Percentiles rank a stretch among this genome's conserved stretches.
Conservation (phyloP, 2,329 filamentous ascomycete genomes). For the Phoma sp. region DNA sequence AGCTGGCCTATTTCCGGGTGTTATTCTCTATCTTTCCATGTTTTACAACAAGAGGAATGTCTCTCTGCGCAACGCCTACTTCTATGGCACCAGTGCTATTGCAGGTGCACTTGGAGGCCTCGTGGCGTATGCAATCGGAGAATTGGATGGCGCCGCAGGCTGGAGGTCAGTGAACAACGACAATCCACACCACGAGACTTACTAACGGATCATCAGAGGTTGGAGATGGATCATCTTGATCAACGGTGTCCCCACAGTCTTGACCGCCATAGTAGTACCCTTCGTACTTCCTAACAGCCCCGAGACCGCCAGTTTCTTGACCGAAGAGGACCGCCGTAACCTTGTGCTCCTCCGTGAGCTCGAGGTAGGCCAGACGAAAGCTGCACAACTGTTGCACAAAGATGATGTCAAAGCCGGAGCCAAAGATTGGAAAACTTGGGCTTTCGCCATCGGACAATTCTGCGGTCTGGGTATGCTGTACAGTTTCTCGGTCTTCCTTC, state of each 20-base stretch:
- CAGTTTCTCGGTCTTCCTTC: slow-evolving; percentile 39
- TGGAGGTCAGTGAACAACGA: slow-evolving; percentile 12
- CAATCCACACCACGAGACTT: not conserved
- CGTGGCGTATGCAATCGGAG: slow-evolving; percentile 38
- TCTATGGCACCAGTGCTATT: slow-evolving; percentile 61
- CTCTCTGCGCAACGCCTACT: slow-evolving; percentile 60
- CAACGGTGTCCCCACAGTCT: slow-evolving; percentile 38
- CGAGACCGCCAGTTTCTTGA: slow-evolving; percentile 44
- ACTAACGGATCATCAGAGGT: slow-evolving; percentile 7
- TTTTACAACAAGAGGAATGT: slow-evolving; percentile 51
- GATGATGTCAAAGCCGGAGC: slow-evolving; percentile 59
- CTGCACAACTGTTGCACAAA: slow-evolving; percentile 55
- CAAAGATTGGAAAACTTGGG: slow-evolving; percentile 42
- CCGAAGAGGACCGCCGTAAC: slow-evolving; percentile 32
- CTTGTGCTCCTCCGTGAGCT: slow-evolving; percentile 41
- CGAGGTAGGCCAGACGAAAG: slow-evolving; percentile 53
- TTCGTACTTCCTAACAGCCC: slow-evolving; percentile 60
- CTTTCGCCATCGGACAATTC: slow-evolving; percentile 56
- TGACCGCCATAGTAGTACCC: slow-evolving; percentile 54
- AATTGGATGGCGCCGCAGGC: slow-evolving; percentile 31
- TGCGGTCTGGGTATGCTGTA: slow-evolving; percentile 34
- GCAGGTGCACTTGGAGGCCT: slow-evolving; percentile 61
- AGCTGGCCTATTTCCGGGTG: slow-evolving; percentile 36
- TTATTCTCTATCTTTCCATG: slow-evolving; percentile 37
- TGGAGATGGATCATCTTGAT: slow-evolving; percentile 46